Base-by-base conservation (phyloP, 345 rosid genomes). In the Gossypium arboreum region DNA sequence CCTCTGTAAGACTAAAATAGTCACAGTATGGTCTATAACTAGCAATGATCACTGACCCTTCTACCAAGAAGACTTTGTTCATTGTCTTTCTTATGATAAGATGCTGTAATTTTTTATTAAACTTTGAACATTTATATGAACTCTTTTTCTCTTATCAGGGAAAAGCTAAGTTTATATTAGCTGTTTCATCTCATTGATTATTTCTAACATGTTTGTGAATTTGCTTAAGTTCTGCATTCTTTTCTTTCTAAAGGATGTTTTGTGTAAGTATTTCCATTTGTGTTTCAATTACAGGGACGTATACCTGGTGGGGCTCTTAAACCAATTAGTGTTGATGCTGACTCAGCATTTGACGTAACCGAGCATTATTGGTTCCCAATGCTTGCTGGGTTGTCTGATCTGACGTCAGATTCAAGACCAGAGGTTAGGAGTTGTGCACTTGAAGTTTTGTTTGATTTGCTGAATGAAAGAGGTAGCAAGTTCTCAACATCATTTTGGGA, bases 311-410 rank as follows among this genome's bases (percentile, higher is more conserved):
- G 94, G 24, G 87, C 89, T 45, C 61, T 88, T 78, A 87, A 86
- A 79, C 91, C 94, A 27, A 82, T 90, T 67, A 87, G 84, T 74
- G 73, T 43, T 44, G 78, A 73, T 75, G 75, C 50, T 56, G 90
- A 88, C 67, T 78, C 75, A 48, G 77, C 79, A 18, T 81, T 85
- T 77, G 92, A 88, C 55, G 85, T 90, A 68, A 87, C 94, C 56
- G 92, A 90, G 82, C 87, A 88, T 79, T 90, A 84, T 78, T 88
- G 94, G 94, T 90, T 88, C 83, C 94, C 92, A 9, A 88, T 90
- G 92, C 82, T 90, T 62, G 92, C 91, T 58, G 94, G 92, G 77
- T 83, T 90, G 69, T 90, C 94, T 72, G 94, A 90, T 82, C 80
- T 90, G 76, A 90, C 91, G 16, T 84, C 88, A 77, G 92, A 90